Evolutionary conservation across 139 green algal genomes (phyloP).

Genomic region (Trebouxia sp.): DNA sequence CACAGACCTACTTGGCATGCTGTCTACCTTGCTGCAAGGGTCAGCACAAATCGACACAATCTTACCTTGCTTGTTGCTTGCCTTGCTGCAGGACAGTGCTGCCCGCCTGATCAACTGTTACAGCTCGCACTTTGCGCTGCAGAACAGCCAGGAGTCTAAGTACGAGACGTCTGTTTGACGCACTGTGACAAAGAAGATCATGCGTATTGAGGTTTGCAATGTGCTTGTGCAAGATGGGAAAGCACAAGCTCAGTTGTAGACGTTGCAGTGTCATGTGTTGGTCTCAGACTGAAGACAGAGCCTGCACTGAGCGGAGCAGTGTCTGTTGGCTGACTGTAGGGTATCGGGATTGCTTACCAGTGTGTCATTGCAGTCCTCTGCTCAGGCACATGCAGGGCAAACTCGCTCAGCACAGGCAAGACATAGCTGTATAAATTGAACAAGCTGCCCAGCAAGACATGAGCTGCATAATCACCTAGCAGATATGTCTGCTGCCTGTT

Average conservation of each 20-base stretch:
- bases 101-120: conserved; percentile 3
- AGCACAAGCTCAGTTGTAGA: too few species aligned
- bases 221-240: too few species aligned
- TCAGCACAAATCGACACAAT: not conserved
- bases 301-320: too few species aligned
- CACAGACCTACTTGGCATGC: too few species aligned
- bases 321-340: too few species aligned
- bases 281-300: too few species aligned
- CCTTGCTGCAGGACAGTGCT: conserved; percentile 44
- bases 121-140: conserved; percentile 42
- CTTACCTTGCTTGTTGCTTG: conserved; percentile 52
- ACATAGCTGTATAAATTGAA: not conserved
- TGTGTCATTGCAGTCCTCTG: conserved; percentile 63
- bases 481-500: conserved; percentile 63
- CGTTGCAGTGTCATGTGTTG: too few species aligned
- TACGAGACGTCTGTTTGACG: not conserved
- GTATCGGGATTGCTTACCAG: conserved; percentile 48
- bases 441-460: not conserved
- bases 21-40: too few species aligned
- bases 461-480: conserved; percentile 45
- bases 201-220: too few species aligned
- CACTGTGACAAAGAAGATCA: not conserved
- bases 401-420: not conserved
- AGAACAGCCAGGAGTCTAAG: not conserved
- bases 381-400: not conserved